Evolutionary conservation across 257 asterid genomes (phyloP), one percentile per base, ranked within the genome.

Genomic region (Leonotis leonurus): DNA sequence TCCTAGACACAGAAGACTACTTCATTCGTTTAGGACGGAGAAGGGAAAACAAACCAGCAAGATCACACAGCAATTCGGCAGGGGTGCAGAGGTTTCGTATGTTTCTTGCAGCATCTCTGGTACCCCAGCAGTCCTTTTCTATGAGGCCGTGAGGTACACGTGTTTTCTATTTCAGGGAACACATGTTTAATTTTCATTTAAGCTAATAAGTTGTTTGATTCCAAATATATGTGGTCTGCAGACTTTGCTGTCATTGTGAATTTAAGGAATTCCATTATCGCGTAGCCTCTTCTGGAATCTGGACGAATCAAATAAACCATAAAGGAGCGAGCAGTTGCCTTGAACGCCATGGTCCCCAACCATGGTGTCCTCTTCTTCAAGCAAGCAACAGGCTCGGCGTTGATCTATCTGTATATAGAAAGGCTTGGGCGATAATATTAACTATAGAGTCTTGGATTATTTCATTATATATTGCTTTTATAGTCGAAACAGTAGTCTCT

Each of bases 1-100:
- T 91, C 54, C 83, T 91, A 21, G 98, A 91, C 78, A 88, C 98
- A 4, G 98, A 91, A 81, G 98, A 91, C 84, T 86, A 56, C 82
- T 91, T 88, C 60, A 70, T 78, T 63, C 96, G 98, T 32, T 10
- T 67, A 70, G 87, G 87, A 55, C 78, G 85, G 72, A 80, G 75
- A 77, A 75, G 83, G 33, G 71, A 57, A 62, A 83, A 73, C 41
- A 39, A 32, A 48, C 56, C 80, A n/a, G 65, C 67, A 40, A 64
- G 48, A 66, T 56, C 76, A 13, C 9, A 49, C 53, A 74, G 59
- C 25, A 29, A 70, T 68, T 78, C 73, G 69, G 12, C 52, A 8
- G 68, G 48, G 70, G 82, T 75, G 65, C 75, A 82, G 62, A 64
- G 78, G 57, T 91, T 86, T 44, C 83, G 71, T 56, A 71, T 70